Base-by-base conservation (phyloP, 1,284 basidiomycete genomes). In the Ceratobasidium sp. region DNA sequence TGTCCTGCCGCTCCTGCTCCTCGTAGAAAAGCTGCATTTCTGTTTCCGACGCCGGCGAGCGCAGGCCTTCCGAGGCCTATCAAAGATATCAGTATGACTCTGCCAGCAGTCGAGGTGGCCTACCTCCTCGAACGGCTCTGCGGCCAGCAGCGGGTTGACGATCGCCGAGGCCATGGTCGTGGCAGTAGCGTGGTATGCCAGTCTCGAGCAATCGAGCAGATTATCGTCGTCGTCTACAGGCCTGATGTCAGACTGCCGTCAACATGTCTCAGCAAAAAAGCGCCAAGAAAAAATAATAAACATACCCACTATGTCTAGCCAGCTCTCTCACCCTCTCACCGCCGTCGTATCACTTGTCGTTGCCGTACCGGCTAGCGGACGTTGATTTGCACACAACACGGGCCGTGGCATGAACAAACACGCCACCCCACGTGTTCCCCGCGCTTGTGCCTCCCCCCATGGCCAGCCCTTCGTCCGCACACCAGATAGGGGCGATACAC, bases 371-470 rank as follows among this genome's bases (percentile, higher is more conserved):
- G 66, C 57, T 28, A n/a, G 57, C 57, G 57, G 38, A 61, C 15
- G 66, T 68, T 50, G 66, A 52, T 68, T 61, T 38, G 66, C n/a
- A 38, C 46, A 20, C 13, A 68, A 68, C 66, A 68, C 66, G 23
- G 20, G 46, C 64, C n/a, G 26, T 65, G 23, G 42, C 48, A 52
- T 52, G 65, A 50, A 52, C 66, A 54, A 68, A 68, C 48, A 68
- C 46, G 26, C 48, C 71, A 52, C 54, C 64, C 54, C 71, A 74
- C 71, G 71, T 74, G 71, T 64, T 74, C 44, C 46, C 61, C 71
- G 71, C 71, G 71, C 71, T 74, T 74, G 71, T 74, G 23, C 71
- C 71, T 64, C n/a, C n/a, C 40, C 69, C 69, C 54, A n/a, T 40
- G 28, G 33, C 46, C 6, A 46, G 69, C n/a, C 69, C 42, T 61